These are phyloP conservation scores for Mycosphaerelloides madeirae DNA, from an alignment of 2,329 filamentous ascomycete genomes.

Conservation along the genomic window DNA sequence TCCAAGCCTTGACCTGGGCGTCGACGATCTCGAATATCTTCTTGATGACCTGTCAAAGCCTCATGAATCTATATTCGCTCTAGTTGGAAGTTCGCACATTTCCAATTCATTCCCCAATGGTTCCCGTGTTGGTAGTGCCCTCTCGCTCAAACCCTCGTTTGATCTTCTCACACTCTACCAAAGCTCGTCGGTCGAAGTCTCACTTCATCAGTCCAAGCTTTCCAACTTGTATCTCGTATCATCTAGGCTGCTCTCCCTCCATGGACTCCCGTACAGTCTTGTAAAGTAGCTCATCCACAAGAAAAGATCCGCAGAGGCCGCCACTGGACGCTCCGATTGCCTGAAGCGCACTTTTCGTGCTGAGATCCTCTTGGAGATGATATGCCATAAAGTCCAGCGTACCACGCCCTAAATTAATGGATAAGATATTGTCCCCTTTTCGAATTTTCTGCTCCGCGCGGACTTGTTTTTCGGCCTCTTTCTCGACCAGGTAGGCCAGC, in stretches of 20 bases:
- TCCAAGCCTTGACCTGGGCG: background rate
- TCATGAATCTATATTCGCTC: too few species aligned
- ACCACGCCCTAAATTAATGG: conserved; percentile 10
- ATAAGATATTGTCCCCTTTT: conserved; percentile 6
- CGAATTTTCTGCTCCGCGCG: background rate
- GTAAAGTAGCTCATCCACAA: conserved; percentile 8
- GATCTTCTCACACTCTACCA: conserved; percentile 5
- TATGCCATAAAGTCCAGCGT: conserved; percentile 8
- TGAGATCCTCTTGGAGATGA: conserved; percentile 3
- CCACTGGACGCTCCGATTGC: conserved; percentile 7
- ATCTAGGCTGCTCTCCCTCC: background rate
- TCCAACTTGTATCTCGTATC: background rate
- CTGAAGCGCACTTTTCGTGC: conserved; percentile 6
- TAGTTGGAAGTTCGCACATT: too few species aligned
- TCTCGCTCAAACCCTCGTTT: conserved; percentile 2
- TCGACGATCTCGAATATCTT: conserved; percentile 6
- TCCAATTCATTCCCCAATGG: too few species aligned
- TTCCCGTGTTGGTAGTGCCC: too few species aligned
- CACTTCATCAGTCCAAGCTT: conserved; percentile 2
- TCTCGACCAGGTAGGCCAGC: conserved; percentile 12
- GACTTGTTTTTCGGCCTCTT: background rate
- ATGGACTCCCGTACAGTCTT: background rate
- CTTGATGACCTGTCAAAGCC: background rate
- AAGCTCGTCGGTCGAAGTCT: conserved; percentile 7
- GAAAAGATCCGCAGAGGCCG: conserved; percentile 9